Evolutionary conservation across 148 eudicot species (phyloP).

Genomic region (Nepenthes gracilis): DNA sequence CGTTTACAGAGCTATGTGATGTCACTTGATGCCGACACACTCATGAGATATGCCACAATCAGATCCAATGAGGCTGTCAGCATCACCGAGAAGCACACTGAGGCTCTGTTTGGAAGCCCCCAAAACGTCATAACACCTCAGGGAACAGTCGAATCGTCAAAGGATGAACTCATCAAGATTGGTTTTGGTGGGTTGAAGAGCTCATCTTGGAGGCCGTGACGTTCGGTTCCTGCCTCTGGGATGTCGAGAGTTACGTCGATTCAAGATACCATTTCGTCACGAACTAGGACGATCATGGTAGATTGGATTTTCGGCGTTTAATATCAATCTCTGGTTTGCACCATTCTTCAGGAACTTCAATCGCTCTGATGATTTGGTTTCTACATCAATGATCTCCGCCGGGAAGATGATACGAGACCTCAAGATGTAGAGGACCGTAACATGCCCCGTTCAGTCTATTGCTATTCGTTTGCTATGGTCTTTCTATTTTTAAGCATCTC

Average conservation of each 20-base stretch:
- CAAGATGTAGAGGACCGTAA: too few relatives aligned
- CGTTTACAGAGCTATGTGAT: slow-evolving; percentile 74
- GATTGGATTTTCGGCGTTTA: too few relatives aligned
- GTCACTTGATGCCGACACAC: slow-evolving; percentile 83
- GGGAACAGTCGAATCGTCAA: slow-evolving; percentile 73
- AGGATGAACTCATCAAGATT: slow-evolving; percentile 63
- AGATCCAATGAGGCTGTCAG: slow-evolving; percentile 75
- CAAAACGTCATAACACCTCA: slow-evolving; percentile 63
- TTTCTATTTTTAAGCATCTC: too few relatives aligned
- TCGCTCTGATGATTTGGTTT: too few relatives aligned
- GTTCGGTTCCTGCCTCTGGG: slow-evolving; percentile 96
- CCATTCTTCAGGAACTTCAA: too few relatives aligned
- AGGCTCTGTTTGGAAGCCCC: slow-evolving; percentile 91
- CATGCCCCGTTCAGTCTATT: too few relatives aligned
- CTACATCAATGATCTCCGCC: too few relatives aligned
- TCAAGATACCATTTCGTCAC: slow-evolving; percentile 69
- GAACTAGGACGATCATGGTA: slow-evolving; percentile 15
- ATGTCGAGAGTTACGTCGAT: slow-evolving; percentile 88
- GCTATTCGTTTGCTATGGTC: too few relatives aligned
- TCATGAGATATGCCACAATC: slow-evolving; percentile 62
- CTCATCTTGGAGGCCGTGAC: slow-evolving; percentile 92
- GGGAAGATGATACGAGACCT: too few relatives aligned
- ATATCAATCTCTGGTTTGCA: too few relatives aligned
- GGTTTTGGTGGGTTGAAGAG: slow-evolving; percentile 65
- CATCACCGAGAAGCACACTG: slow-evolving; percentile 86